These are phyloP conservation scores for Termitomyces sp. DNA, from an alignment of 768 basidiomycete species.

Conservation along the genomic window DNA sequence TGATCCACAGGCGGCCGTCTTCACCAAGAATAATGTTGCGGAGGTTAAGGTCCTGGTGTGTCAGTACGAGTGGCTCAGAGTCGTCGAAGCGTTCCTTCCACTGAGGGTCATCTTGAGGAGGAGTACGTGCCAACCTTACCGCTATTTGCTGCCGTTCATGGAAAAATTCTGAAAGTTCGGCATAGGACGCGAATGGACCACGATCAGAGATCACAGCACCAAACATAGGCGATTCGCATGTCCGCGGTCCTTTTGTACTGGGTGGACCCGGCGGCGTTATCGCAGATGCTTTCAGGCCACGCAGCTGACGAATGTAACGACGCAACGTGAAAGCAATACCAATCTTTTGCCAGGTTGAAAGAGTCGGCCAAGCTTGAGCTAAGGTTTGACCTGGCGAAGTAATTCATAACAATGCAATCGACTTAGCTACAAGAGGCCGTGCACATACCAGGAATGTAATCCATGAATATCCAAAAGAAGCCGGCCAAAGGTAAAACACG, in stretches of 20 bases:
- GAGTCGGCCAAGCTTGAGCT: constrained; percentile 6
- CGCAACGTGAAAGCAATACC: constrained; percentile 14
- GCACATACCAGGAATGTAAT: too few species aligned
- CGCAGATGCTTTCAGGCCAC: neutral
- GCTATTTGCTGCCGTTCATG: neutral
- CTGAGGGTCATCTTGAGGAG: too few species aligned
- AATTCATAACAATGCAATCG: too few species aligned
- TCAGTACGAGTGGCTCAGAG: constrained; percentile 17
- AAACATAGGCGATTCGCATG: neutral
- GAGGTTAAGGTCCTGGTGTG: constrained; percentile 15
- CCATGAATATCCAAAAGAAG: too few species aligned
- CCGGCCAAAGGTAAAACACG: neutral
- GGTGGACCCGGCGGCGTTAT: neutral
- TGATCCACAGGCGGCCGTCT: constrained; percentile 16
- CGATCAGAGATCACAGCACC: neutral
- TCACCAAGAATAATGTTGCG: constrained; percentile 15
- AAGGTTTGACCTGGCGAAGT: too few species aligned
- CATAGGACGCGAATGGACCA: constrained; percentile 7
- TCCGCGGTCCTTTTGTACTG: too few species aligned
- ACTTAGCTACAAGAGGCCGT: too few species aligned
- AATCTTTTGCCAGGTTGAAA: constrained; percentile 11
- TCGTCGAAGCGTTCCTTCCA: constrained; percentile 8
- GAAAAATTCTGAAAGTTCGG: constrained; percentile 9
- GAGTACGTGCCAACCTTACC: too few species aligned
- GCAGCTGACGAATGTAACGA: constrained; percentile 15